Base-by-base conservation (phyloP, 352 stramenopile genomes). In the Ophiocytium majus region DNA sequence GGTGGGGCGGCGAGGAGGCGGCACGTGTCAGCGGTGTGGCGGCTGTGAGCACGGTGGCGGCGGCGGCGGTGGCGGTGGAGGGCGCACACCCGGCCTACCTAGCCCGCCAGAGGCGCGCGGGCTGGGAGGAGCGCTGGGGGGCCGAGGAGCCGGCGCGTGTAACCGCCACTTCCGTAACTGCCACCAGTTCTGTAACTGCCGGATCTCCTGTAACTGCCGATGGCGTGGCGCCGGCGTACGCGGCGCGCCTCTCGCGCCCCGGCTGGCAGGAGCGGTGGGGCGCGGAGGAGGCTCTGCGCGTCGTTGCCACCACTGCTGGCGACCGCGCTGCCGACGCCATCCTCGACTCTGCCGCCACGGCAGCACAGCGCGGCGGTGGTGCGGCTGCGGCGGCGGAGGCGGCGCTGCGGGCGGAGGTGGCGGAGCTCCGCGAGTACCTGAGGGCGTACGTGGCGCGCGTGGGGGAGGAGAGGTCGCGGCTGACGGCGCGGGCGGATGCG, bases 1-100 rank as follows among this genome's bases (percentile, higher is more conserved):
- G 82, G 35, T 86, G 82, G 82, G 82, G 82, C 1, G 17, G 14
- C n/a, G 66, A 82, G 34, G 82, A 86, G 28, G 79, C 80, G 63
- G 37, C 64, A 0, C 82, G 82, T 14, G 49, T 83, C 33, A 57
- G 0, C 57, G 64, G 63, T 19, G 78, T 14, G 35, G 33, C 33
- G 0, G 78, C 82, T 37, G 78, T 57, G 31, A 79, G 37, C 28
- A n/a, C 75, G 14, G 81, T 43, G n/a, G 43, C 50, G 9, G 81
- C 64, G 0, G 81, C 64, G 34, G 71, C 81, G 0, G 71, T 66
- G 34, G 81, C 81, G 43, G 5, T 14, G 14, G 43, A 5, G 43
- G 43, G 14, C 14, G 5, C 5, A 14, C 66, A 78, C 66, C 66
- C 66, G 5, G 32, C 66, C 32, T 78, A 78, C 66, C 5, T 14